Percentiles rank a stretch among this genome's conserved stretches.
Evolutionary conservation across 495 filamentous ascomycete species (phyloP).

Genomic region (Aspergillus affinis): DNA sequence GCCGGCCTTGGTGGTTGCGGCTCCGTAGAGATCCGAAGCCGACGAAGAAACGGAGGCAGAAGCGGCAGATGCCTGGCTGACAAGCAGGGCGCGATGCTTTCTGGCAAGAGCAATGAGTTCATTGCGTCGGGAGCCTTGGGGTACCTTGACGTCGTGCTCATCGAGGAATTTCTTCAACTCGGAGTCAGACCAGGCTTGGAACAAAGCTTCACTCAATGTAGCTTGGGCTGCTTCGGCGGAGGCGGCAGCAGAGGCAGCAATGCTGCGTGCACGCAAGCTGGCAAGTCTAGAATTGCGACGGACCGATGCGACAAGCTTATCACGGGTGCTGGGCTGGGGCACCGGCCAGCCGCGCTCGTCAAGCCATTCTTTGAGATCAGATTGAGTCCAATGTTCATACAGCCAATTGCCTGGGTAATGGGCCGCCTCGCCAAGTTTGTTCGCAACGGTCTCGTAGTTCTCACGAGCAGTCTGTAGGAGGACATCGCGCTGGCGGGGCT

Average conservation of each 20-base stretch:
- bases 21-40: constrained; percentile 63
- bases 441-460: constrained; percentile 77
- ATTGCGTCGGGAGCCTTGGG: constrained; percentile 86
- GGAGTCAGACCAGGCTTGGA: constrained; percentile 86
- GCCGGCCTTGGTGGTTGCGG: constrained; percentile 78
- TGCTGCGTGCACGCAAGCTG: constrained; percentile 60
- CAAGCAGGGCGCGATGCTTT: constrained; percentile 76
- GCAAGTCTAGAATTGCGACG: constrained; percentile 87
- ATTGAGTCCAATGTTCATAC: constrained; percentile 82
- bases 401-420: constrained; percentile 96
- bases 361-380: constrained; percentile 77
- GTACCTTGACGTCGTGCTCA: constrained; percentile 74
- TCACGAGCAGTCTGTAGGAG: constrained; percentile 74
- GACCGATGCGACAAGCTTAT: constrained; percentile 83
- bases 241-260: constrained; percentile 59
- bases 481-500: constrained; percentile 82
- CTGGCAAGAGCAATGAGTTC: constrained; percentile 88
- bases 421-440: constrained; percentile 78
- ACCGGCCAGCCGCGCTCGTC: constrained; percentile 86
- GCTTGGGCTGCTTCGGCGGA: constrained; percentile 68
- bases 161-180: constrained; percentile 77
- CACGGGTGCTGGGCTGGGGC: constrained; percentile 81
- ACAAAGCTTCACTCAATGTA: constrained; percentile 74
- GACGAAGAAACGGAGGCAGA: constrained; percentile 47
- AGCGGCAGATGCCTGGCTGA: constrained; percentile 59